Conservation (phyloP, 228 moss, liverwort and hornwort species). For the Sphagnum magellanicum region DNA sequence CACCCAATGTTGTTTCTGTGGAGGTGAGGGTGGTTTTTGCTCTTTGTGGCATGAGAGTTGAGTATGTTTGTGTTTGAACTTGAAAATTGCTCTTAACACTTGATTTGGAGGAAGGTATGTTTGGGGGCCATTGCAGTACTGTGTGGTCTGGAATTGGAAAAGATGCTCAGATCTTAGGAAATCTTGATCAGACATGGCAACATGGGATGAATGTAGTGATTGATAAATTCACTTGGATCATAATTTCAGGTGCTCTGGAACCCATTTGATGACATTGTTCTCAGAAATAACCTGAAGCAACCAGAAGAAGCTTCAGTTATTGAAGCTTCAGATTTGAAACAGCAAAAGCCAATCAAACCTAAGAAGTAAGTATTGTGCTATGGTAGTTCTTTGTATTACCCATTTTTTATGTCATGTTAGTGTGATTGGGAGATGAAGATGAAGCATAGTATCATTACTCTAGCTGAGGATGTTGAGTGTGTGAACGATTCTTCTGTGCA, state of each 20-base stretch:
- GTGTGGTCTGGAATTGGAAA: no score
- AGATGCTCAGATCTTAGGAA: constrained; percentile 12
- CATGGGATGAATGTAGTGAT: constrained; percentile 70
- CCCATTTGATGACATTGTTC: constrained; percentile 93
- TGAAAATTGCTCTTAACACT: no score
- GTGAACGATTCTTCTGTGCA: no score
- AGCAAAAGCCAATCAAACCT: constrained; percentile 37
- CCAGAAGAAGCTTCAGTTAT: constrained; percentile 16
- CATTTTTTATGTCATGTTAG: background rate
- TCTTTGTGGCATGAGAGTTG: background rate
- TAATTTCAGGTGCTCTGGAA: constrained; percentile 99
- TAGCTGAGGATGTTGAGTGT: no score
- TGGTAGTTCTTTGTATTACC: no score
- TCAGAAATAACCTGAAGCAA: constrained; percentile 38
- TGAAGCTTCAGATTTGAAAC: constrained; percentile 21
- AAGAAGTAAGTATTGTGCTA: constrained; percentile 51
- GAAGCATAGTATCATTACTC: background rate
- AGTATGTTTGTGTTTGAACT: background rate
- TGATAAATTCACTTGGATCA: constrained; percentile 75
- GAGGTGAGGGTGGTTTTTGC: constrained; percentile 32
- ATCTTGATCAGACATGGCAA: constrained; percentile 47
- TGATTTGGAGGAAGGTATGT: no score
- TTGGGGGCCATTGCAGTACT: no score
- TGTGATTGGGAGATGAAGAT: background rate
- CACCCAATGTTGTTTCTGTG: constrained; percentile 70